These are phyloP conservation scores for Kwoniella newhampshirensis DNA, from an alignment of 768 basidiomycete species.

Conservation along the genomic window DNA sequence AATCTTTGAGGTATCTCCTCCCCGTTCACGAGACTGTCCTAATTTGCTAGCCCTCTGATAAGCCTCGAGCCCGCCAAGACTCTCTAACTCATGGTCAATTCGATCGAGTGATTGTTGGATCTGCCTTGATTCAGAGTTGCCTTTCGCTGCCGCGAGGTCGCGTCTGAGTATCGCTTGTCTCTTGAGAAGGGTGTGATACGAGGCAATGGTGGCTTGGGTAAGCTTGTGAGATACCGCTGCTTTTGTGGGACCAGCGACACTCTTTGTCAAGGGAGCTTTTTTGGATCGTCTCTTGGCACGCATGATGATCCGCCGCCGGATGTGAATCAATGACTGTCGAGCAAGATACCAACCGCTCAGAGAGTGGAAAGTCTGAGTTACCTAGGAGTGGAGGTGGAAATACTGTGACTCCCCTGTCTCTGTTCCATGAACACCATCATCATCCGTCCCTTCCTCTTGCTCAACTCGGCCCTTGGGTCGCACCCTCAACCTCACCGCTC, in stretches of 20 bases:
- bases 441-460: too few relatives aligned
- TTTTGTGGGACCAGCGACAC: background rate
- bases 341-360: too few relatives aligned
- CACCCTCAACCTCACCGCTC: too few relatives aligned
- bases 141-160: constrained; percentile 1
- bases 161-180: constrained; percentile 61
- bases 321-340: too few relatives aligned
- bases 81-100: constrained; percentile 65
- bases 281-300: constrained; percentile 4
- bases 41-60: constrained; percentile 82
- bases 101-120: constrained; percentile 34
- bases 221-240: constrained; percentile 52
- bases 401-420: too few relatives aligned
- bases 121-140: constrained; percentile 14
- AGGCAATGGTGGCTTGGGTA: constrained; percentile 72
- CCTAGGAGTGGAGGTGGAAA: too few relatives aligned
- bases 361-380: too few relatives aligned
- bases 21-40: constrained; percentile 76
- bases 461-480: too few relatives aligned
- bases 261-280: constrained; percentile 19
- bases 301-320: background rate
- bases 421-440: too few relatives aligned
- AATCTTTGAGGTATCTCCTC: constrained; percentile 83
- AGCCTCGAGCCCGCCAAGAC: constrained; percentile 71
- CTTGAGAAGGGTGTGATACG: constrained; percentile 78